phyloP scores from a whole-genome alignment of 2,329 filamentous ascomycete genomes.

The Apiospora phragmitis region DNA sequence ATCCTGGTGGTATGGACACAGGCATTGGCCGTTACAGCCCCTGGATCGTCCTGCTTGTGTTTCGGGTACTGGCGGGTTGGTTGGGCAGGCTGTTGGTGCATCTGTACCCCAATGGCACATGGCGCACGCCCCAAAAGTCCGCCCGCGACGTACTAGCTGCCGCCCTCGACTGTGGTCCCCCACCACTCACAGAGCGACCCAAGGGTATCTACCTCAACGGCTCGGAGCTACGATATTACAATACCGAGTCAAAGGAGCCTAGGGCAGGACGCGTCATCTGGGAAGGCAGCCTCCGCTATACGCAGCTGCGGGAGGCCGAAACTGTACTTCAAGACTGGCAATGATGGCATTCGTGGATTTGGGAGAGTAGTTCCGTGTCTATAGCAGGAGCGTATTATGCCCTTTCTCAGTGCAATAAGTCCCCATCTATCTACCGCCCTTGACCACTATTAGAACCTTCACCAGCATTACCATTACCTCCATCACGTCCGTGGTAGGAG shows the following conservation, averaged over 20 bases:
- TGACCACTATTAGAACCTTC: neutral
- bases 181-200: neutral
- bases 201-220: neutral
- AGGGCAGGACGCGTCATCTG: neutral
- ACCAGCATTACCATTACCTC: neutral
- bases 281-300: neutral
- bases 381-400: too few species aligned
- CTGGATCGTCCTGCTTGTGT: neutral
- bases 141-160: neutral
- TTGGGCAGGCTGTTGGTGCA: neutral
- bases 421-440: neutral
- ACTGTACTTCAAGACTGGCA: neutral
- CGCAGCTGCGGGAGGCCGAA: neutral
- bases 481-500: neutral
- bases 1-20: neutral
- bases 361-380: too few species aligned
- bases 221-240: neutral
- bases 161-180: neutral
- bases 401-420: neutral
- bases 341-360: too few species aligned
- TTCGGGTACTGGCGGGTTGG: neutral
- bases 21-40: neutral
- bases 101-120: neutral
- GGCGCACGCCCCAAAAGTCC: neutral
- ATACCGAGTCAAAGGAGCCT: neutral